Evolutionary conservation across 1,284 basidiomycete genomes (phyloP).

Genomic region (Boletellus deceptivus): DNA sequence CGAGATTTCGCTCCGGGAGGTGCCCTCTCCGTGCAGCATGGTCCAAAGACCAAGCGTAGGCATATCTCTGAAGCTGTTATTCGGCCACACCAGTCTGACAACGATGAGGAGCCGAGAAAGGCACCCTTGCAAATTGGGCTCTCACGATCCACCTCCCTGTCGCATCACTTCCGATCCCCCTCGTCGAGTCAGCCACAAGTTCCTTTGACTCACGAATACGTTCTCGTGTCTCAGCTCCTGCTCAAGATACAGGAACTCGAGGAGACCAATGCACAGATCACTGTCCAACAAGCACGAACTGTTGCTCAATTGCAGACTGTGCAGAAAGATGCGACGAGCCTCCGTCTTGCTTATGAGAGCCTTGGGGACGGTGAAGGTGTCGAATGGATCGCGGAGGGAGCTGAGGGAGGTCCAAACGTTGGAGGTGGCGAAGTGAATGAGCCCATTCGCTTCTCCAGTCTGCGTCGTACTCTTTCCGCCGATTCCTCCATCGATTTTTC

Average conservation of each 20-base stretch:
- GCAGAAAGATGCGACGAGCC: slow-evolving; percentile 66
- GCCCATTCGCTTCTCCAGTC: slow-evolving; percentile 45
- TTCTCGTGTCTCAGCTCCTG: slow-evolving; percentile 68
- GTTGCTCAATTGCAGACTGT: slow-evolving; percentile 61
- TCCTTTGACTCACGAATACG: slow-evolving; percentile 41
- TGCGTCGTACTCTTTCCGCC: slow-evolving; percentile 40
- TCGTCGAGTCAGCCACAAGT: slow-evolving; percentile 13
- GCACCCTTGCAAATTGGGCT: slow-evolving; percentile 14
- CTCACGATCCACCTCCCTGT: slow-evolving; percentile 29
- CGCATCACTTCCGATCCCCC: slow-evolving; percentile 20
- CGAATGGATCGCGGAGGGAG: slow-evolving; percentile 34
- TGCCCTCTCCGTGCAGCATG: slow-evolving; percentile 35
- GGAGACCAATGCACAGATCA: slow-evolving; percentile 68
- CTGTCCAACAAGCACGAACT: slow-evolving; percentile 64
- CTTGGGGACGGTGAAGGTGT: slow-evolving; percentile 56
- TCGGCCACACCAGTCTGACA: slow-evolving; percentile 5
- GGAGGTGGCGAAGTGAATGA: slow-evolving; percentile 26
- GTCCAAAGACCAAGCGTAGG: slow-evolving; percentile 24
- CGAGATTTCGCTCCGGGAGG: slow-evolving; percentile 65
- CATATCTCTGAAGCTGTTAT: slow-evolving; percentile 30
- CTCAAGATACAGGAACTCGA: slow-evolving; percentile 80
- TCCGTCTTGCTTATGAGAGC: slow-evolving; percentile 69
- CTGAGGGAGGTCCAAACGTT: slow-evolving; percentile 31
- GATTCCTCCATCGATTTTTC: slow-evolving; percentile 30
- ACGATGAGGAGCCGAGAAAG: slow-evolving; percentile 22